Percentiles rank a stretch among this genome's conserved stretches.
phyloP scores from a whole-genome alignment of 2,329 filamentous ascomycete genomes.

The Coleophoma cylindrospora region DNA sequence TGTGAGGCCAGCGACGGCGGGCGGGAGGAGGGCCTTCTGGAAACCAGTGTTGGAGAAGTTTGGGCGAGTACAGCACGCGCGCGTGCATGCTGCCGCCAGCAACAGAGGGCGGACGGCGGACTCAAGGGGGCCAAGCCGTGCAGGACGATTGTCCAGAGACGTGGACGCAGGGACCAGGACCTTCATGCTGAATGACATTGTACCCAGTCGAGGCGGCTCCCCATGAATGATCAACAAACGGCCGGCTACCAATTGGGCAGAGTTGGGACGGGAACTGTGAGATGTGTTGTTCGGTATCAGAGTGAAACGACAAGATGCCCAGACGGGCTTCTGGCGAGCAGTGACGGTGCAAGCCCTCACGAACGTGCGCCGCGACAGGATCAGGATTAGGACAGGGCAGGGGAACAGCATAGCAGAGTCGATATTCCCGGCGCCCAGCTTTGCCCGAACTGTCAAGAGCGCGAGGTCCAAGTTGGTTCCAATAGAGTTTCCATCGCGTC shows the following conservation, averaged over 20 bases:
- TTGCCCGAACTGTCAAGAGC: no score
- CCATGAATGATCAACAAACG: constrained; percentile 20
- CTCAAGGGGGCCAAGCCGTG: no score
- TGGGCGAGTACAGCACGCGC: no score
- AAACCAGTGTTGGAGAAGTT: constrained; percentile 16
- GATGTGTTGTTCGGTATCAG: constrained; percentile 1
- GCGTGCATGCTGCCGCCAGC: no score
- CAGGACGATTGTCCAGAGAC: not conserved
- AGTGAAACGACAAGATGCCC: not conserved
- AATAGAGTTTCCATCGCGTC: no score
- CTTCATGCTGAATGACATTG: constrained; percentile 15
- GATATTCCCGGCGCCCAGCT: not conserved
- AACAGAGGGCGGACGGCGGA: no score
- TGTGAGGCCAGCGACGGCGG: constrained; percentile 2
- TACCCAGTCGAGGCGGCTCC: constrained; percentile 9
- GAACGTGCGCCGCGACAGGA: not conserved
- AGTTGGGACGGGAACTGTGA: constrained; percentile 2
- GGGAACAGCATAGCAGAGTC: not conserved
- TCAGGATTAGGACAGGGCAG: not conserved
- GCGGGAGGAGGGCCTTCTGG: constrained; percentile 13
- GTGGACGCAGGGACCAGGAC: constrained; percentile 13
- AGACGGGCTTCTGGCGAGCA: not conserved
- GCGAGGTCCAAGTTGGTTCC: no score
- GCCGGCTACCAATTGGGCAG: constrained; percentile 18
- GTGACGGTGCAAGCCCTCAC: no score